phyloP scores from a whole-genome alignment of 345 rosid species.

The Citrus medica region DNA sequence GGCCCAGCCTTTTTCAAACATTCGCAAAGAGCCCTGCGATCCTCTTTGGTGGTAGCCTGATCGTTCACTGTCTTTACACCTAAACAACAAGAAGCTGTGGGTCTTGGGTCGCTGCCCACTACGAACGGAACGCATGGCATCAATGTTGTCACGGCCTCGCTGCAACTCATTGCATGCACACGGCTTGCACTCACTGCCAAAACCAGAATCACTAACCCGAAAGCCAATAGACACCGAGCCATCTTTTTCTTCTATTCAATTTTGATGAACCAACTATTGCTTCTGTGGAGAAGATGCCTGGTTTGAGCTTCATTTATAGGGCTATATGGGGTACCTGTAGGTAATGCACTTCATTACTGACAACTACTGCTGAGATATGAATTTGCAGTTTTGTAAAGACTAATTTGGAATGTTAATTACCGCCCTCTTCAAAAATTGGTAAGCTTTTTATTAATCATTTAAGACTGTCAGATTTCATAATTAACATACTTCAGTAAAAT shows the following conservation, averaged over 20 bases:
- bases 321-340: too few relatives aligned
- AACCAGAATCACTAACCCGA: not conserved
- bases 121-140: conserved; percentile 11
- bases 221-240: not conserved
- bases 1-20: conserved; percentile 18
- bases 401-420: too few relatives aligned
- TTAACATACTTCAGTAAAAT: too few relatives aligned
- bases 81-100: not conserved
- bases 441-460: too few relatives aligned
- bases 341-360: too few relatives aligned
- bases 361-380: too few relatives aligned
- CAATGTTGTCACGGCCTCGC: not conserved
- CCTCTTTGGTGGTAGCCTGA: conserved; percentile 7
- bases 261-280: too few relatives aligned
- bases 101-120: not conserved
- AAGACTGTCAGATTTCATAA: too few relatives aligned
- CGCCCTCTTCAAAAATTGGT: too few relatives aligned
- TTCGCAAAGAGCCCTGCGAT: conserved; percentile 16
- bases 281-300: too few relatives aligned
- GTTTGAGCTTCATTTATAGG: too few relatives aligned
- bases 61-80: not conserved
- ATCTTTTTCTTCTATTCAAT: not conserved
- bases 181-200: not conserved
- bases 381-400: too few relatives aligned
- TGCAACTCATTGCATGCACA: not conserved